Conservation (phyloP, 2,329 filamentous ascomycete genomes). For the Alternaria arbusti region DNA sequence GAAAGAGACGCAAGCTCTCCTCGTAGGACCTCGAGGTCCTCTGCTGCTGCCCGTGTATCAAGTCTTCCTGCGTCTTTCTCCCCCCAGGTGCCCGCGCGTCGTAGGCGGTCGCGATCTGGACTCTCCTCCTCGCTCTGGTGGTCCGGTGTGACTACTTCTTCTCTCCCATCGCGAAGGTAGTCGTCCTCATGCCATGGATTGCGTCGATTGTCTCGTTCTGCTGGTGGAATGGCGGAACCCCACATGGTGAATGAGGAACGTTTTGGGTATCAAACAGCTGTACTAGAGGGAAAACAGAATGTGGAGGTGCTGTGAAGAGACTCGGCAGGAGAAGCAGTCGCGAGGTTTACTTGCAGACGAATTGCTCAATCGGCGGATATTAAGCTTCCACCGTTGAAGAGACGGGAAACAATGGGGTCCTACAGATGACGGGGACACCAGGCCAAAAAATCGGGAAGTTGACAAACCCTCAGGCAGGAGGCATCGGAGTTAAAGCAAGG, state of each 20-base stretch:
- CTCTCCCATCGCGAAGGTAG: slow-evolving; percentile 23
- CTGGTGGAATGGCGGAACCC: slow-evolving; percentile 23
- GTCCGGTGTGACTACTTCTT: slow-evolving; percentile 17
- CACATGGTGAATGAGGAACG: slow-evolving; percentile 26
- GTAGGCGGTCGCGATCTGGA: slow-evolving; percentile 34
- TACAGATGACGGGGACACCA: not conserved
- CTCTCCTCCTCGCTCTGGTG: slow-evolving; percentile 24
- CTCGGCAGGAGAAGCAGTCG: not conserved
- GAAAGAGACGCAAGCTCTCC: slow-evolving; percentile 62
- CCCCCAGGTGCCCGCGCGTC: slow-evolving; percentile 63
- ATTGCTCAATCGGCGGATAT: not conserved
- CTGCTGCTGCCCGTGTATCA: slow-evolving; percentile 61
- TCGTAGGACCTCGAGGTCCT: slow-evolving; percentile 65
- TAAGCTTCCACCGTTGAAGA: not conserved
- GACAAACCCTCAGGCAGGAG: slow-evolving; percentile 16
- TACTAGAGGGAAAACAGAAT: not conserved
- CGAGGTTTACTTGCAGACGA: not conserved
- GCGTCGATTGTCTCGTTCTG: slow-evolving; percentile 31
- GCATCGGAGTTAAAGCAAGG: slow-evolving; percentile 20
- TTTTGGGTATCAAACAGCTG: slow-evolving; percentile 1
- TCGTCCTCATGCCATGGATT: slow-evolving; percentile 47
- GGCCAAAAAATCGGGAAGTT: slow-evolving; percentile 7
- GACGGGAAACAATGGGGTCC: not conserved
- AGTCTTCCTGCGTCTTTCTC: slow-evolving; percentile 64
- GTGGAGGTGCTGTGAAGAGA: not conserved